Evolutionary conservation across 73 alveolate species (phyloP).

Genomic region (Paramecium bursaria): DNA sequence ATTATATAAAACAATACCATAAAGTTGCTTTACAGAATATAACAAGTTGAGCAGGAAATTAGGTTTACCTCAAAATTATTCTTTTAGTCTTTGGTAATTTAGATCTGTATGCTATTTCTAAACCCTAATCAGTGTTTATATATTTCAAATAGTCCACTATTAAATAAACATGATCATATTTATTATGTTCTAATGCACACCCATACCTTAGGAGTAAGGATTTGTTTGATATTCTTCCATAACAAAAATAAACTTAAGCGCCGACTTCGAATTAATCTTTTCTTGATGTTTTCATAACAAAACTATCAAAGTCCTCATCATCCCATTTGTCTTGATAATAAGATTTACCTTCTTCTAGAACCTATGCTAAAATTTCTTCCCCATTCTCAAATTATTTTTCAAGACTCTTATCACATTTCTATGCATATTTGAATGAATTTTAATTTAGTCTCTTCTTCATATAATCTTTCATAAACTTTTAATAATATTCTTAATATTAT

Average conservation of each 20-base stretch:
- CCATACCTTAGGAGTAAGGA: conserved; percentile 66
- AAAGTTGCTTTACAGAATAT: conserved; percentile 28
- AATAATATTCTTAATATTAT: background rate
- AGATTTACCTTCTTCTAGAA: background rate
- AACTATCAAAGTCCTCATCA: conserved; percentile 59
- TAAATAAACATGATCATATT: conserved; percentile 66
- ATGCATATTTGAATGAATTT: background rate
- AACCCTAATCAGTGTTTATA: background rate
- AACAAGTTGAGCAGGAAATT: conserved; percentile 27
- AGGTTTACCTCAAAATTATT: conserved; percentile 14
- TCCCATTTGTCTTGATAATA: conserved; percentile 59
- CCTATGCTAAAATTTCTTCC: conserved; percentile 23
- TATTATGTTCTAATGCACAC: conserved; percentile 61
- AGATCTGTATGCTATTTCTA: conserved; percentile 16
- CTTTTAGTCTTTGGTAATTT: conserved; percentile 28
- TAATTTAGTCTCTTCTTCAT: background rate
- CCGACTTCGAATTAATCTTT: conserved; percentile 67
- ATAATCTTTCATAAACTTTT: conserved; percentile 9
- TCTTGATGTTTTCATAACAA: conserved; percentile 58
- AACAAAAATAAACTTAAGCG: conserved; percentile 67
- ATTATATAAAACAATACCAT: background rate
- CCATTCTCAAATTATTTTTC: background rate
- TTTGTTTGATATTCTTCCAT: conserved; percentile 68
- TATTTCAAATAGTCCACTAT: conserved; percentile 58
- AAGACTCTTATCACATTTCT: conserved; percentile 9